Evolutionary conservation across 1,284 basidiomycete species (phyloP), one percentile per base, ranked within the genome.

Genomic region (Cryptococcus depauperatus): DNA sequence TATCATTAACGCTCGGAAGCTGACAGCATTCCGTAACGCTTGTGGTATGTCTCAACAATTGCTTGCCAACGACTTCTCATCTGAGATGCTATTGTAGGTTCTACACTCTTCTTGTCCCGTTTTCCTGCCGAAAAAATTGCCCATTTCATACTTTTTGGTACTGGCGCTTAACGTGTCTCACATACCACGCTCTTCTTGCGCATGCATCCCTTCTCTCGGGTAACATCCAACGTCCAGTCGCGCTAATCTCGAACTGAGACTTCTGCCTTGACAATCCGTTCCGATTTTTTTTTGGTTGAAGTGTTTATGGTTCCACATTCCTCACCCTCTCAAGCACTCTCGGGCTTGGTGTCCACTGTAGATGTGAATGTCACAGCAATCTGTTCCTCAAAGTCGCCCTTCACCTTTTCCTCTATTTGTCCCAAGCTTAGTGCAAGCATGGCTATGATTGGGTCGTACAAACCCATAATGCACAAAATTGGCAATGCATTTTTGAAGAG

Each of bases 391-490:
- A 54, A 50, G 3, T 80, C 88, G 0, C 77, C 90, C 6, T 89
- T 91, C 52, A 51, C 55, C 21, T 48, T 57, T 5, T 54, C 47
- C 14, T n/a, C 33, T 10, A 19, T 37, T 9, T 30, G 23, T n/a
- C 50, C 50, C 9, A 42, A 41, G 22, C 30, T 19, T 13, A 81
- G 82, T 0, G 75, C 84, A 0, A 84, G 87, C 56, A 57, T 91
- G 33, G 79, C 85, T 49, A 71, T 91, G 2, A 78, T 89, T 27
- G 86, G 88, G 5, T 85, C 83, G 44, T 91, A 86, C 61, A 89
- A 77, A 26, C 82, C 83, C 0, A 59, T 71, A 13, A 92, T 91
- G 88, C 76, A 75, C 44, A 88, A 92, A 60, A 76, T 86, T 6
- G 80, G 83, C 37, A 65, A 58, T 0, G 73, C 69, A 0, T 74